Conservation (phyloP, 495 filamentous ascomycete species). For the Hyaloscypha variabilis region DNA sequence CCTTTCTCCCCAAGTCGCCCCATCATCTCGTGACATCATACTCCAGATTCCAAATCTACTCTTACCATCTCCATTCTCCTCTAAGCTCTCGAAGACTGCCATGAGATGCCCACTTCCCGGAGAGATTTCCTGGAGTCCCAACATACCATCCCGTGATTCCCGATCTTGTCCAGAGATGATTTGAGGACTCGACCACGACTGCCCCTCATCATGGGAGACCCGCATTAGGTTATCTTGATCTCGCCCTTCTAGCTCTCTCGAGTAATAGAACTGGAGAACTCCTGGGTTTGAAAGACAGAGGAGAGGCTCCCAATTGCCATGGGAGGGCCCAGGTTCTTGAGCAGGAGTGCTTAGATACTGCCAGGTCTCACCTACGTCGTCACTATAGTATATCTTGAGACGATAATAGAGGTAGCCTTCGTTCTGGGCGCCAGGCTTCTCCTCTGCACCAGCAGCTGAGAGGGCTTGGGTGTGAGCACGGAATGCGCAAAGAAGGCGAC, state of each 20-base stretch:
- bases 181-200: conserved; percentile 47
- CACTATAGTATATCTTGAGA: conserved; percentile 66
- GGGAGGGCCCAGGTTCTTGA: conserved; percentile 29
- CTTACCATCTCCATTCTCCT: conserved; percentile 46
- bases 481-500: conserved; percentile 3
- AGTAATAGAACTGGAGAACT: conserved; percentile 58
- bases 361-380: conserved; percentile 78
- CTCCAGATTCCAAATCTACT: conserved; percentile 53
- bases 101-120: conserved; percentile 39
- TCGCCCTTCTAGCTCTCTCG: conserved; percentile 50
- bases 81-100: conserved; percentile 58
- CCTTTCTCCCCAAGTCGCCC: conserved; percentile 54
- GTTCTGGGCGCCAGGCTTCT: conserved; percentile 9
- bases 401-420: conserved; percentile 31
- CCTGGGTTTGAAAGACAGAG: conserved; percentile 51
- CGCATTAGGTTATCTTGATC: conserved; percentile 62
- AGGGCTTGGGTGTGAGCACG: conserved; percentile 3
- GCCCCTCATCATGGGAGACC: conserved; percentile 52
- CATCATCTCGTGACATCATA: conserved; percentile 58
- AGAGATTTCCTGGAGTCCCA: conserved; percentile 46
- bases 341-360: conserved; percentile 10
- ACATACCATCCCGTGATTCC: conserved; percentile 59
- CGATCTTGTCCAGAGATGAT: conserved; percentile 50
- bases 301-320: conserved; percentile 64
- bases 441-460: conserved; percentile 7